phyloP scores from a whole-genome alignment of 371 early-diverging fungal species.

The Apophysomyces sp. region DNA sequence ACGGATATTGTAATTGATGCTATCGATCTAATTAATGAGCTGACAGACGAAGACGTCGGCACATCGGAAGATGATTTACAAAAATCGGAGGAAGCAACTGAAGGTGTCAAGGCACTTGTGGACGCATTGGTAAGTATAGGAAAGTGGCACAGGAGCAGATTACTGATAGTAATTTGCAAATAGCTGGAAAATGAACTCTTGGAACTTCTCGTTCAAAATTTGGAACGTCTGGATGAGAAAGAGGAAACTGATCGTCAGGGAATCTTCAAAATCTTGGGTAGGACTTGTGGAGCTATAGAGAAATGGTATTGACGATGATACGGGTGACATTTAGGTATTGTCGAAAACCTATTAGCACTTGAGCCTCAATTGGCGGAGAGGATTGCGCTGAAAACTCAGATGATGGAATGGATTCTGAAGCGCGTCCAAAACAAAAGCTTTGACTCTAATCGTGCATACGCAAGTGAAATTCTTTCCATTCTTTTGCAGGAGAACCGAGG shows the following conservation, averaged over 20 bases:
- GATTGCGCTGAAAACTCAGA: conserved; percentile 60
- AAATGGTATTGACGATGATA: background rate
- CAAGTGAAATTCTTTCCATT: conserved; percentile 84
- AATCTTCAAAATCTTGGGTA: conserved; percentile 78
- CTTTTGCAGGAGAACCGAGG: conserved; percentile 74
- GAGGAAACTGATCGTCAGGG: conserved; percentile 83
- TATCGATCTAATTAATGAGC: conserved; percentile 82
- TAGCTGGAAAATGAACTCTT: conserved; percentile 73
- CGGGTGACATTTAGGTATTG: conserved; percentile 46
- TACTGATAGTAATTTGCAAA: background rate
- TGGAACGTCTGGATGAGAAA: conserved; percentile 77
- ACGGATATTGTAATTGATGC: conserved; percentile 88
- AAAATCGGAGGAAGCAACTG: conserved; percentile 63
- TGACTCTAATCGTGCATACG: conserved; percentile 83
- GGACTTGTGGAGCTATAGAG: background rate
- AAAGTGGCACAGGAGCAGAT: background rate
- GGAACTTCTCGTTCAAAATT: conserved; percentile 76
- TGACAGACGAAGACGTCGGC: conserved; percentile 90
- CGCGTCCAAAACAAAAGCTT: conserved; percentile 61
- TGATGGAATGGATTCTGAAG: conserved; percentile 74
- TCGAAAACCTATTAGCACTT: conserved; percentile 83
- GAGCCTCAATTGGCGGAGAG: conserved; percentile 66
- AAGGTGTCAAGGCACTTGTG: conserved; percentile 70
- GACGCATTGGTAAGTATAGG: conserved; percentile 57
- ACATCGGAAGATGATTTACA: conserved; percentile 56